phyloP scores from a whole-genome alignment of 2,329 filamentous ascomycete species.

The Aureobasidium sp. region DNA sequence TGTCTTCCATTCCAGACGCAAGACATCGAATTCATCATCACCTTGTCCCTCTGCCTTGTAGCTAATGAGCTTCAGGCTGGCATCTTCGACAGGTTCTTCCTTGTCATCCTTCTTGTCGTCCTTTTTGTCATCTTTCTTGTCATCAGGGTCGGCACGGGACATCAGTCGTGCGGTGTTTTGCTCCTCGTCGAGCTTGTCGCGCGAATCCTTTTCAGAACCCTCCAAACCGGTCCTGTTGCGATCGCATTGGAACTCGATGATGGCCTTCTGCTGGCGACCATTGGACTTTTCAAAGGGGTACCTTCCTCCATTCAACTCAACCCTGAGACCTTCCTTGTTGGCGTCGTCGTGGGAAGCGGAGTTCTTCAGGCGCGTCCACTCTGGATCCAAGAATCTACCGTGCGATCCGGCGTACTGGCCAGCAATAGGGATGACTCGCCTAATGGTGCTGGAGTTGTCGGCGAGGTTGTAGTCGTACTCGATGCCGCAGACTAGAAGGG shows the following conservation, averaged over 20 bases:
- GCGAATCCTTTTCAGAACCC: constrained; percentile 49
- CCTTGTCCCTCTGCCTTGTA: constrained; percentile 56
- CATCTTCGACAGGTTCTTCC: constrained; percentile 34
- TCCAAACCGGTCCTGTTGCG: constrained; percentile 63
- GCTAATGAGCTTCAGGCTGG: constrained; percentile 66
- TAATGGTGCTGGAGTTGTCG: constrained; percentile 41
- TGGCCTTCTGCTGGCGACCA: constrained; percentile 55
- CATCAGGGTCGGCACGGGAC: constrained; percentile 23
- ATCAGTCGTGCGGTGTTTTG: constrained; percentile 45
- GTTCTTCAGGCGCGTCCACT: constrained; percentile 56
- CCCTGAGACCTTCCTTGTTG: constrained; percentile 60
- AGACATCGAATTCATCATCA: constrained; percentile 45
- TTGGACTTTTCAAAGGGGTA: constrained; percentile 42
- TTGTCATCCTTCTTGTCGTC: constrained; percentile 27
- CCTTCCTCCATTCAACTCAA: constrained; percentile 56
- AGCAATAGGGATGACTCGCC: constrained; percentile 61
- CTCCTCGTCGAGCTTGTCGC: constrained; percentile 44
- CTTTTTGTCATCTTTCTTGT: background rate
- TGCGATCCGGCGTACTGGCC: constrained; percentile 56
- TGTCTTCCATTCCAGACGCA: constrained; percentile 77
- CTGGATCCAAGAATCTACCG: constrained; percentile 54
- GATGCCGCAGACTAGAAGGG: constrained; percentile 62
- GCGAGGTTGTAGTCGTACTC: constrained; percentile 46
- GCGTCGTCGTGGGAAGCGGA: constrained; percentile 56
- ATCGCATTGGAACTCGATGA: constrained; percentile 83